Percentiles rank a stretch among this genome's conserved stretches.
These are phyloP conservation scores for Desmodesmus armatus DNA, from an alignment of 139 green algal genomes.

Conservation along the genomic window DNA sequence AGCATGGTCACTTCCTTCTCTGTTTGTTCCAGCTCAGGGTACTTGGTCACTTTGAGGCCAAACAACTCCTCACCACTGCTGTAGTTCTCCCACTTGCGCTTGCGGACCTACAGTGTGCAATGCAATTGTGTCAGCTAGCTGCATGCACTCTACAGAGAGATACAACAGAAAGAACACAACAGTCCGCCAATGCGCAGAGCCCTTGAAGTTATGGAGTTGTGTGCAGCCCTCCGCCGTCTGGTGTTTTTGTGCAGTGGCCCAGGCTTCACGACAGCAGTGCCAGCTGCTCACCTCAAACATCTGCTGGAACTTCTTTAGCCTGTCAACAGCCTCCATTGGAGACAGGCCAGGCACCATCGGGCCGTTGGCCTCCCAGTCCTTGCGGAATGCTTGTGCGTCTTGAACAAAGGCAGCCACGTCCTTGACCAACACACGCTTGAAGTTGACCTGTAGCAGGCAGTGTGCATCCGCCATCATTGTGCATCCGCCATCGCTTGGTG, in stretches of 20 bases:
- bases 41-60: conserved; percentile 88
- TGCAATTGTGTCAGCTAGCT: no score
- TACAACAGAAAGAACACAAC: no score
- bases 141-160: no score
- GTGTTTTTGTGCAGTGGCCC: no score
- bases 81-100: conserved; percentile 95
- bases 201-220: no score
- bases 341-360: conserved; percentile 91
- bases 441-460: conserved; percentile 80
- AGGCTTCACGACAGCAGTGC: no score
- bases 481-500: no score
- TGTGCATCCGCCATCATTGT: no score
- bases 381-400: conserved; percentile 83
- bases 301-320: conserved; percentile 93
- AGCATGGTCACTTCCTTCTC: conserved; percentile 87
- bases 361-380: conserved; percentile 88
- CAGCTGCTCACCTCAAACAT: conserved; percentile 84
- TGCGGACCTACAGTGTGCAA: conserved; percentile 81
- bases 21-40: conserved; percentile 90
- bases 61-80: conserved; percentile 92
- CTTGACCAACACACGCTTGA: conserved; percentile 93
- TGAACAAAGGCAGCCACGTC: conserved; percentile 89
- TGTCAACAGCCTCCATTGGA: conserved; percentile 90
- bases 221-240: no score
- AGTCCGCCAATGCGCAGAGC: no score